Base-by-base conservation (phyloP, 495 filamentous ascomycete species). In the Talaromyces stipitatus region DNA sequence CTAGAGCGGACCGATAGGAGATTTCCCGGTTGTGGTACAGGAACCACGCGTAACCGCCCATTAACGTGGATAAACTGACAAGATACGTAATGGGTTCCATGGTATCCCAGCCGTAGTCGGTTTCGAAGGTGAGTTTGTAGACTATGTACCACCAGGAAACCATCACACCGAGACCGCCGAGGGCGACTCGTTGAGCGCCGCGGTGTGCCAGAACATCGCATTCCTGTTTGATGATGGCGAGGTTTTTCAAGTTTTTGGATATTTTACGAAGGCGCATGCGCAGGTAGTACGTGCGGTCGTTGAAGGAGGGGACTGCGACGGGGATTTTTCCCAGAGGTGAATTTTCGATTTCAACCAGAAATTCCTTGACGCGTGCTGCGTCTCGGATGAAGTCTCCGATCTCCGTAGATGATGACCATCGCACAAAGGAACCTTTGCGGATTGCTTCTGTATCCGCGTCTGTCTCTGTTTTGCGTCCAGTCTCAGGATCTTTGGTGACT, bases 341-440 rank as follows among this genome's bases (percentile, higher is more conserved):
- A 0, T 88, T 88, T 63, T 94, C 85, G 60, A 97, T 88, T 55
- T 87, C 85, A 22, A 96, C 80, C 22, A 87, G 84, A 66, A 97
- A 97, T 62, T 95, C 89, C 47, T 86, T 77, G 0, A 85, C 87
- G 0, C 90, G 78, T 3, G 91, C 87, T 0, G 92, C 92, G 63
- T 96, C 92, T 4, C 90, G 88, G 59, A 97, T 90, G 69, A 97
- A 97, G 71, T 97, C 92, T 9, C 92, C 92, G 26, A 97, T 85
- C 62, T 97, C 92, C 9, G 92, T 96, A 14, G 84, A 85, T 36
- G 83, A 81, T 18, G 87, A 91, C 92, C 92, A 97, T n/a, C 91
- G 87, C 0, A 96, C 89, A 72, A 91, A 92, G 22, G 80, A 75
- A 61, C 29, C 47, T 11, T 29, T 50, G 18, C 29, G 29, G 16